Evolutionary conservation across 257 asterid genomes (phyloP).

Genomic region (Forsythia viridissima): DNA sequence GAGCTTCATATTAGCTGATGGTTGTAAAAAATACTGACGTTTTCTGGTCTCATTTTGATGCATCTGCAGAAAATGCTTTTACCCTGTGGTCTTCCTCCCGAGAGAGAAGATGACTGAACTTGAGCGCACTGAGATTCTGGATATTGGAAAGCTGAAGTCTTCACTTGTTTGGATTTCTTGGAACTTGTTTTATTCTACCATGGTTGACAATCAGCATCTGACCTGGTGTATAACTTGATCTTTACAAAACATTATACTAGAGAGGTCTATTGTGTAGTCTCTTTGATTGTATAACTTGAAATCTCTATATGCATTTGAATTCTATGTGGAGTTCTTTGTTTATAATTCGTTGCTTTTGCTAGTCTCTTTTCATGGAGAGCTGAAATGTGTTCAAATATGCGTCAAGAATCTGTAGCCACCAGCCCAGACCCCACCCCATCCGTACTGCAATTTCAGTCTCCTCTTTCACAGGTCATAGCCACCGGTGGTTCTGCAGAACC

Average conservation of each 20-base stretch:
- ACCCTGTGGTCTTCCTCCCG: constrained; percentile 96
- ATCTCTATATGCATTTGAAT: too few relatives aligned
- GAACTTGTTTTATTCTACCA: neutral
- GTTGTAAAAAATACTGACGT: constrained; percentile 6
- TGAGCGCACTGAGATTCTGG: neutral
- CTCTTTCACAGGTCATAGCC: too few relatives aligned
- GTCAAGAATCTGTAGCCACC: neutral
- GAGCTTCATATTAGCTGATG: neutral
- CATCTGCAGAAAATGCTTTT: constrained; percentile 84
- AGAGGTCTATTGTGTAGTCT: neutral
- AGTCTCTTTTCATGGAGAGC: neutral
- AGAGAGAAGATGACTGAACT: constrained; percentile 81
- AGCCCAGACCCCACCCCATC: too few relatives aligned
- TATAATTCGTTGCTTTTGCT: neutral
- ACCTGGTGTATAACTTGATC: neutral
- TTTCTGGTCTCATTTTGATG: neutral
- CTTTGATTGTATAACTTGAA: neutral
- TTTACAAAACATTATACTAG: neutral
- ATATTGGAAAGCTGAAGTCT: constrained; percentile 11
- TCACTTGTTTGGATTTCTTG: neutral
- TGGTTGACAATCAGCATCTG: neutral
- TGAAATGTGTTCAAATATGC: neutral
- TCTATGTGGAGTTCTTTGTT: neutral
- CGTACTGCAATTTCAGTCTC: too few relatives aligned
- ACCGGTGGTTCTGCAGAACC: too few relatives aligned